Conservation (phyloP, 805 yeast species). For the Hanseniaspora vineae region DNA sequence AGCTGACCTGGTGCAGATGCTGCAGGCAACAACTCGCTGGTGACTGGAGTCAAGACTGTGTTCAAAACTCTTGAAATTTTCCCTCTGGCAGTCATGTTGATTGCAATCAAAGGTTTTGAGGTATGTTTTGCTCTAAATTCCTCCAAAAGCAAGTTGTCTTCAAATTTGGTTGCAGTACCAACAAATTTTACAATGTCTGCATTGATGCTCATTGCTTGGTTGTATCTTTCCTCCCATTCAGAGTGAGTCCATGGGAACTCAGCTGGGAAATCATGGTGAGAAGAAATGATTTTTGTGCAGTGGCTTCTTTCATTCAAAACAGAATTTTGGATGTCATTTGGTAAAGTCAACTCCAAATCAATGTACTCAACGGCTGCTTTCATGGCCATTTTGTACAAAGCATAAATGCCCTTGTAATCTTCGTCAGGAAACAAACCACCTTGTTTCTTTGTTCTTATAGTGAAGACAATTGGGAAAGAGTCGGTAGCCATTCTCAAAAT, state of each 20-base stretch:
- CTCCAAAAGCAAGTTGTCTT: slow-evolving; percentile 64
- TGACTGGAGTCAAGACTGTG: slow-evolving; percentile 68
- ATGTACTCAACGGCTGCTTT: slow-evolving; percentile 70
- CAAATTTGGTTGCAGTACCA: slow-evolving; percentile 52
- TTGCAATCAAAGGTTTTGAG: slow-evolving; percentile 57
- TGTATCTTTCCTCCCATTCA: slow-evolving; percentile 65
- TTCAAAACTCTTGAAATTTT: slow-evolving; percentile 71
- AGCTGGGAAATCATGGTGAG: slow-evolving; percentile 68
- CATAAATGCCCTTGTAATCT: slow-evolving; percentile 32
- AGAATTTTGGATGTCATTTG: slow-evolving; percentile 39
- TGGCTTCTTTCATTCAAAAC: slow-evolving; percentile 37
- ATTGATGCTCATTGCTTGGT: slow-evolving; percentile 48
- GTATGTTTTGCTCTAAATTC: slow-evolving; percentile 47
- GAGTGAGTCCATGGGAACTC: slow-evolving; percentile 47
- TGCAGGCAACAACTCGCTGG: slow-evolving; percentile 52
- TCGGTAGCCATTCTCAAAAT: slow-evolving; percentile 47
- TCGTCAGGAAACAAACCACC: slow-evolving; percentile 73
- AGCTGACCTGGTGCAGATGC: slow-evolving; percentile 77
- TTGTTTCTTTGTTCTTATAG: slow-evolving; percentile 64
- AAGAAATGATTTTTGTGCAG: slow-evolving; percentile 63
- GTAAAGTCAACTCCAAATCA: slow-evolving; percentile 66
- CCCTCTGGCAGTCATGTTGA: slow-evolving; percentile 69
- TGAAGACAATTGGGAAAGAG: slow-evolving; percentile 66
- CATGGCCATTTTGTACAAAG: slow-evolving; percentile 48
- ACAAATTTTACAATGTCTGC: slow-evolving; percentile 76